Conservation (phyloP, 2,329 filamentous ascomycete genomes). For the Ilyonectria robusta region DNA sequence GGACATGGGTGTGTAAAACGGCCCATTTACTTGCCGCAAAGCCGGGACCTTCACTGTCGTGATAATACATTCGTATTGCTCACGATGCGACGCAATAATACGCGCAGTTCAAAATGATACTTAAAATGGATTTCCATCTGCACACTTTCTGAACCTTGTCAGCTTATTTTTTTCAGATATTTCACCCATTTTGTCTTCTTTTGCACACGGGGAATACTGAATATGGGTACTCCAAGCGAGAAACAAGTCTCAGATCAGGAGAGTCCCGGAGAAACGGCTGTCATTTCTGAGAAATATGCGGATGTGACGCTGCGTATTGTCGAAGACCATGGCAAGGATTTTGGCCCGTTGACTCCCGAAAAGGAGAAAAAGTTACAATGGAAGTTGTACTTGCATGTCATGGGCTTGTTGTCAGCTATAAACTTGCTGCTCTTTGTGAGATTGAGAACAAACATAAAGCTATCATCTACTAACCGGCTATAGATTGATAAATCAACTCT, state of each 20-base stretch:
- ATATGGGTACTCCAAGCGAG: slow-evolving; percentile 2
- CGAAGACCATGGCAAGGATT: slow-evolving; percentile 51
- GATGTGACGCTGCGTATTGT: slow-evolving; percentile 55
- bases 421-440: slow-evolving; percentile 56
- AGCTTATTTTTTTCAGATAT: neutral
- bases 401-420: slow-evolving; percentile 51
- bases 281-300: slow-evolving; percentile 46
- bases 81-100: neutral
- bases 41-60: slow-evolving; percentile 4
- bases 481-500: slow-evolving; percentile 59
- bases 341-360: slow-evolving; percentile 51
- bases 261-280: slow-evolving; percentile 7
- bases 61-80: slow-evolving; percentile 4
- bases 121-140: too few relatives aligned
- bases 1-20: neutral
- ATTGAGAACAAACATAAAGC: neutral
- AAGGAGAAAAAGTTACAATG: slow-evolving; percentile 49
- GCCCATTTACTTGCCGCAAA: neutral
- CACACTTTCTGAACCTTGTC: neutral
- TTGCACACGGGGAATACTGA: neutral
- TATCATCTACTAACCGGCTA: neutral
- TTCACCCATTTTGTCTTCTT: neutral
- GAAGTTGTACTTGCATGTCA: slow-evolving; percentile 53
- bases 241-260: neutral
- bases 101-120: neutral